Evolutionary conservation across 495 filamentous ascomycete genomes (phyloP), one percentile per base, ranked within the genome.

Genomic region (Neurospora terricola): DNA sequence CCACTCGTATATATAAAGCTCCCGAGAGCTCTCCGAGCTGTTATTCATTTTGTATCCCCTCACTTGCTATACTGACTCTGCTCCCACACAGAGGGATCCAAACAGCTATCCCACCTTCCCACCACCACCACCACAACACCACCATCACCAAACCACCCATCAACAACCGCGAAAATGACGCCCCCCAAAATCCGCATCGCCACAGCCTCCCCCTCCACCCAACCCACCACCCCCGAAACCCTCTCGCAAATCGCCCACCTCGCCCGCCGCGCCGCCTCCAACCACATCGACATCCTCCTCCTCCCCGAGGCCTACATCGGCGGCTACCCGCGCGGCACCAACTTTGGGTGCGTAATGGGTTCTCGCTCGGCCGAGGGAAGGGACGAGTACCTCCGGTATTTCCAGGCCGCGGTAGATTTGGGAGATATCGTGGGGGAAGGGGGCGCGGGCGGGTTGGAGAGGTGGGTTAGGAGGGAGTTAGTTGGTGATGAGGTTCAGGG

Each of bases 221-320:
- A 88, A 69, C 73, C 86, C 39, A 90, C 90, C 12, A 88, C 90
- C 9, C 30, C 84, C 9, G 83, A 86, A 38, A 97, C 94, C 4
- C 88, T 98, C 69, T 69, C 78, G 10, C 87, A 89, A 12, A 88
- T 97, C 21, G 82, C 87, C 68, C 73, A 78, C 12, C 88, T 90
- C 23, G 87, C 90, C 37, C 73, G 72, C 1, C 72, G 75, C 4
- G 91, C 91, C 5, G 83, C 86, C 0, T 71, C 72, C 1, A 78
- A 83, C n/a, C 85, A 87, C 38, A 87, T 92, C 36, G 87, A 95
- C 77, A 86, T 98, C 70, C 82, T 98, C 21, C 88, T 98, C 54
- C 96, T 97, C 76, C 95, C 95, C 0, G 95, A 98, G 83, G 95
- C 95, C 36, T 98, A 93, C 79, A 86, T 98, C 0, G 95, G 95